phyloP scores from a whole-genome alignment of 1,284 basidiomycete species.

The Trichosporon inkin region DNA sequence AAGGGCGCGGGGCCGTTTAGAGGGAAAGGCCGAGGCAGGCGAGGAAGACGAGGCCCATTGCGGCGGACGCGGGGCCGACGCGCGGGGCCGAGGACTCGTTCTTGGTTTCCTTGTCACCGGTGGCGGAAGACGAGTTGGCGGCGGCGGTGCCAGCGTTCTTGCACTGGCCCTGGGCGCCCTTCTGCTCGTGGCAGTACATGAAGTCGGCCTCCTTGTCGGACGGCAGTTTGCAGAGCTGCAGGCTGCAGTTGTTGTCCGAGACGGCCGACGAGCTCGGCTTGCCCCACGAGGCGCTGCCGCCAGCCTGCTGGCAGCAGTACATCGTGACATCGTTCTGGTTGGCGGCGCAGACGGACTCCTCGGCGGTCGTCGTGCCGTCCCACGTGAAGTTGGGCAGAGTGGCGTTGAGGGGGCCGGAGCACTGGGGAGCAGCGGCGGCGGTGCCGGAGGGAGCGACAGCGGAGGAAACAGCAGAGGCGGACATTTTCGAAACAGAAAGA shows the following conservation, averaged over 20 bases:
- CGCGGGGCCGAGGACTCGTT: neutral
- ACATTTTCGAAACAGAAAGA: slow-evolving; percentile 4
- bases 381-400: neutral
- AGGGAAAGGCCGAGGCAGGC: neutral
- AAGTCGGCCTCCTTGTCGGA: slow-evolving; percentile 6
- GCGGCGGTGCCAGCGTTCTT: neutral
- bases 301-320: slow-evolving; percentile 6
- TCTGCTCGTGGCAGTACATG: slow-evolving; percentile 2
- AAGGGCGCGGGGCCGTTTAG: neutral
- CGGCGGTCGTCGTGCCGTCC: neutral
- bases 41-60: neutral
- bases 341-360: neutral
- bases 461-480: neutral
- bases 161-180: slow-evolving; percentile 1
- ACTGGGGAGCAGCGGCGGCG: neutral
- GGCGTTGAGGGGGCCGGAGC: neutral
- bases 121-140: neutral
- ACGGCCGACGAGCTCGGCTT: neutral
- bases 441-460: neutral
- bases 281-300: neutral
- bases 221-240: slow-evolving; percentile 1
- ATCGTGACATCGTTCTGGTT: slow-evolving; percentile 1
- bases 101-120: neutral
- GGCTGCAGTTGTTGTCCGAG: neutral
- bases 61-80: neutral